Conservation (phyloP, 1,284 basidiomycete species). For the Leccinum subrobustum region DNA sequence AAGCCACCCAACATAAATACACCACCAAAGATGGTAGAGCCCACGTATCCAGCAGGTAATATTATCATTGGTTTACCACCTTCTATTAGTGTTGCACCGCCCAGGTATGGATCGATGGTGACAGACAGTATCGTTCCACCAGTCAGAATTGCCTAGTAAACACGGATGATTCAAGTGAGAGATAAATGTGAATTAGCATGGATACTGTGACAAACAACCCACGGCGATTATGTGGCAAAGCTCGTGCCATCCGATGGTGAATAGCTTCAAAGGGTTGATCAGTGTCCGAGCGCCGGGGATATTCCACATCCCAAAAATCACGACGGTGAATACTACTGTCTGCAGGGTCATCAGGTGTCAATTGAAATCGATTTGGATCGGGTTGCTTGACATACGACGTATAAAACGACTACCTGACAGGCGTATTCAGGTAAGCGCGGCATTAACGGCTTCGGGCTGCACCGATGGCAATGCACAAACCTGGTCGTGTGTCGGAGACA, state of each 20-base stretch:
- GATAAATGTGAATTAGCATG: conserved; percentile 8
- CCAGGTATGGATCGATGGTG: conserved; percentile 79
- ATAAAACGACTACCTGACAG: conserved; percentile 60
- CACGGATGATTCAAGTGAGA: conserved; percentile 3
- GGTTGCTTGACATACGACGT: conserved; percentile 56
- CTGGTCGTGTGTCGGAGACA: conserved; percentile 43
- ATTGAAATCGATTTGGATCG: conserved; percentile 5
- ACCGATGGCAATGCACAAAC: conserved; percentile 32
- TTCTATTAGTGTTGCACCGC: conserved; percentile 74
- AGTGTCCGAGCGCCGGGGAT: conserved; percentile 71
- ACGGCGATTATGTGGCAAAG: conserved; percentile 78
- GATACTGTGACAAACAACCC: conserved; percentile 29
- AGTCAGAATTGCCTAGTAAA: conserved; percentile 63
- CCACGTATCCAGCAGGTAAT: conserved; percentile 73
- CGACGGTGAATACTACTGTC: conserved; percentile 77
- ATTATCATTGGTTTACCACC: conserved; percentile 71
- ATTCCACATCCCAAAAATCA: conserved; percentile 81
- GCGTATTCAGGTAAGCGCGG: conserved; percentile 28
- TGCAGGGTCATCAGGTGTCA: conserved; percentile 31
- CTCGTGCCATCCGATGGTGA: conserved; percentile 83
- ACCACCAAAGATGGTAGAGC: conserved; percentile 76
- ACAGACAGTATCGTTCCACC: conserved; percentile 74
- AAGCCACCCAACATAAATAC: conserved; percentile 76
- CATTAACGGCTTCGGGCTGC: conserved; percentile 14
- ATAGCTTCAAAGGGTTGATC: conserved; percentile 78